Evolutionary conservation across 495 filamentous ascomycete species (phyloP), one percentile per base, ranked within the genome.

Genomic region (Penicillium angulare): DNA sequence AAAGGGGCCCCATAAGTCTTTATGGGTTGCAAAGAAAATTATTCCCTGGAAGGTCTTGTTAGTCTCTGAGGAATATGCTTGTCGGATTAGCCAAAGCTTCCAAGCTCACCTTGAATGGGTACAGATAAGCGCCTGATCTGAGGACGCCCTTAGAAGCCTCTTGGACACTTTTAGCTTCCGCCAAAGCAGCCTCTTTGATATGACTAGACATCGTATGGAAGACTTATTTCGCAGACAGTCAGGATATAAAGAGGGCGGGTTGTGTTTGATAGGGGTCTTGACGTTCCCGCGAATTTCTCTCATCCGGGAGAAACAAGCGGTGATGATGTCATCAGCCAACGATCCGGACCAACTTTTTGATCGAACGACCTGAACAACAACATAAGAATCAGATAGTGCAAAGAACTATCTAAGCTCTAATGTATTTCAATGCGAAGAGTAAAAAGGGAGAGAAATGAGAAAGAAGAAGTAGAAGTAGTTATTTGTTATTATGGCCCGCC

Each of bases 51-150:
- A 23, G 8, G 10, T 8, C 17, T 12, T 3, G 21, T 46, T 5
- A 43, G 32, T 10, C 3, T 2, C 18, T 13, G 6, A 5, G 13
- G 3, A 24, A 24, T 1, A 41, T 10, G 2, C 8, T 39, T 21
- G 8, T 6, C 8, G 13, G 2, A 12, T 2, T 39, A 13, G 21
- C 10, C 5, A 7, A 13, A 15, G 21, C 15, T 10, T 18, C 22
- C 12, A 16, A 7, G 36, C 61, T 46, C 71, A 87, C 90, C 73
- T 88, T 89, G 60, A 95, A 73, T 35, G 91, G 91, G 71, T 95
- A 95, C 42, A 92, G 57, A 63, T 92, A 95, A n/a, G 89, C 82
- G 16, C 82, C 79, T 43, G 89, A 92, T 52, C 68, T 80, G 26
- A 81, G 80, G 18, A 89, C 85, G 53, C 86, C 82, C 13, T 75